These are phyloP conservation scores for Macrocystidia cucumis DNA, from an alignment of 1,284 basidiomycete species.

Conservation along the genomic window DNA sequence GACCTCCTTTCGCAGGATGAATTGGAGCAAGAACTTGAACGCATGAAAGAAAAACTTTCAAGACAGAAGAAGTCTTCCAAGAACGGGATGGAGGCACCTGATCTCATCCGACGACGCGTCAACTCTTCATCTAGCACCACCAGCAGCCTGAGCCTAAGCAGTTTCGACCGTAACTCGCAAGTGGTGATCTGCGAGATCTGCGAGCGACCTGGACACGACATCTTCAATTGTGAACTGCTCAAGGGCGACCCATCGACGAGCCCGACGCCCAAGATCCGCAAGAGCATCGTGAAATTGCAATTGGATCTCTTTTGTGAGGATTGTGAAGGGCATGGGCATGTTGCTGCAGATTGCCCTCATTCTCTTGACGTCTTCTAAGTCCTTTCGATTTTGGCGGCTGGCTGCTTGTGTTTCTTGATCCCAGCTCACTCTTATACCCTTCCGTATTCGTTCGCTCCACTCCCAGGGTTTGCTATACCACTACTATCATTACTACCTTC, in stretches of 20 bases:
- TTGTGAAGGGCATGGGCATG: conserved; percentile 69
- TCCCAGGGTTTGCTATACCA: too few relatives aligned
- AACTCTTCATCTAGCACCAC: conserved; percentile 17
- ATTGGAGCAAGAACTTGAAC: conserved; percentile 79
- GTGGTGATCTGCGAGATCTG: conserved; percentile 71
- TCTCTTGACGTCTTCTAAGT: conserved; percentile 71
- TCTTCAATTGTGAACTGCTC: conserved; percentile 67
- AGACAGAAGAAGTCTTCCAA: conserved; percentile 57
- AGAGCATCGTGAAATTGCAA: conserved; percentile 3
- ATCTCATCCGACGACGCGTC: conserved; percentile 18
- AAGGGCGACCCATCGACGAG: conserved; percentile 26
- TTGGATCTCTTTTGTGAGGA: conserved; percentile 60
- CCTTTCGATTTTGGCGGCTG: conserved; percentile 1
- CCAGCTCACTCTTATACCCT: too few relatives aligned
- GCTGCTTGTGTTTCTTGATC: conserved; percentile 2
- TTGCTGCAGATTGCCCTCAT: conserved; percentile 66
- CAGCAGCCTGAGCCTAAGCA: too few relatives aligned
- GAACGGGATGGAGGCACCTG: conserved; percentile 31
- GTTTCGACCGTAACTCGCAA: conserved; percentile 22
- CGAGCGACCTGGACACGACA: conserved; percentile 75
- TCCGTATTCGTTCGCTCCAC: too few relatives aligned
- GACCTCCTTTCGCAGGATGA: conserved; percentile 51
- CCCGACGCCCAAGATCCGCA: neutral
- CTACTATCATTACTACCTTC: too few relatives aligned
- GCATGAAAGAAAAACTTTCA: conserved; percentile 61